A percentile compares a stretch with the other conserved stretches of the same genome.
Evolutionary conservation across 441 rosid species (phyloP).

Genomic region (Brassica hybrid): DNA sequence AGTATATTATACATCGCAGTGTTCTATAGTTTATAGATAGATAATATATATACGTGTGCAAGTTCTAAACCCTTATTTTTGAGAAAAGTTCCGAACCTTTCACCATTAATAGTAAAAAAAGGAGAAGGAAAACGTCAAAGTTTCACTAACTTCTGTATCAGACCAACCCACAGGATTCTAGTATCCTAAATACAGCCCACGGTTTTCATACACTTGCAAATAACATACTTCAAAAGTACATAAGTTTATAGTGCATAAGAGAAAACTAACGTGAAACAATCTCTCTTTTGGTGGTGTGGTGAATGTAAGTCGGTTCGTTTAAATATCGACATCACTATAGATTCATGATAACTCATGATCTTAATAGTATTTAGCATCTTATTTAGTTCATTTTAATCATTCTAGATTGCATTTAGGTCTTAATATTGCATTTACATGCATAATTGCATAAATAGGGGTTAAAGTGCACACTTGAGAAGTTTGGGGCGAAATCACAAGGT

Average conservation of each 20-base stretch:
- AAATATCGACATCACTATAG: not conserved
- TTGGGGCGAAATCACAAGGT: too few relatives aligned
- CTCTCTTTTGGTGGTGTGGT: not conserved
- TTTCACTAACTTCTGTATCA: conserved; percentile 13
- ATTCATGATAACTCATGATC: too few relatives aligned
- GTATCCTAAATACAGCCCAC: not conserved
- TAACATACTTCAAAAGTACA: not conserved
- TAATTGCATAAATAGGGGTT: too few relatives aligned
- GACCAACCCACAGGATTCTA: conserved; percentile 2
- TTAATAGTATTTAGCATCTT: too few relatives aligned
- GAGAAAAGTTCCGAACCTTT: too few relatives aligned
- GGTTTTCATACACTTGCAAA: not conserved
- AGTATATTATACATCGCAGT: not conserved
- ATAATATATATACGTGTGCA: not conserved
- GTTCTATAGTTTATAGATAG: not conserved
- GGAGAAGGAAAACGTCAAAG: not conserved
- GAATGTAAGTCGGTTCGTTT: not conserved
- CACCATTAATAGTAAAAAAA: not conserved
- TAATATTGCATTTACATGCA: too few relatives aligned
- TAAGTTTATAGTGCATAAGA: not conserved
- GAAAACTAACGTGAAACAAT: not conserved
- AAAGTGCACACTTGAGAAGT: too few relatives aligned
- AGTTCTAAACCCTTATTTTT: not conserved
- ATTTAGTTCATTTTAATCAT: too few relatives aligned
- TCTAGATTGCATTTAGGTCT: too few relatives aligned